phyloP scores from a whole-genome alignment of 352 stramenopile genomes.

The Aphanomyces stellatus region DNA sequence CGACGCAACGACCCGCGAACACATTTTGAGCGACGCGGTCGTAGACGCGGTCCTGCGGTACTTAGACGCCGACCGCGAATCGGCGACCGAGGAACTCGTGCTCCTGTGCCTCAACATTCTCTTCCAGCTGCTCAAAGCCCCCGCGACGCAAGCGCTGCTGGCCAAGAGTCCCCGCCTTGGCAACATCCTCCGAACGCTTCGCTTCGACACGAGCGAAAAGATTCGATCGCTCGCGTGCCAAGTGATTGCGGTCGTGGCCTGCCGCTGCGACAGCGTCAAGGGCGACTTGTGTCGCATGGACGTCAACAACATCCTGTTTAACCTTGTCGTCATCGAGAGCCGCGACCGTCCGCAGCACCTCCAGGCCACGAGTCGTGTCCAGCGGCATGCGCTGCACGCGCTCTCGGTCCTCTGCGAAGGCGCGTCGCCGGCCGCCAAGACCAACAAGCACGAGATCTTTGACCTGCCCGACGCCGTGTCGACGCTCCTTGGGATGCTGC shows the following conservation, averaged over 20 bases:
- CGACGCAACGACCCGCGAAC: conserved; percentile 7
- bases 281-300: conserved; percentile 17
- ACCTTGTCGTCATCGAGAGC: background rate
- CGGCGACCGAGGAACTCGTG: background rate
- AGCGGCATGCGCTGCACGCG: conserved; percentile 30
- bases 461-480: conserved; percentile 26
- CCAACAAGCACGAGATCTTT: conserved; percentile 48
- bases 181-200: conserved; percentile 14
- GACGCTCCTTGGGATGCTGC: conserved; percentile 31
- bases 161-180: conserved; percentile 12
- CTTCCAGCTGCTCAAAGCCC: background rate
- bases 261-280: conserved; percentile 10
- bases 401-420: conserved; percentile 41
- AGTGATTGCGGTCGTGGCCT: conserved; percentile 4
- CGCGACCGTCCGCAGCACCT: background rate
- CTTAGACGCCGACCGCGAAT: background rate
- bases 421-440: conserved; percentile 23
- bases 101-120: conserved; percentile 2
- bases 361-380: background rate
- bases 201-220: background rate
- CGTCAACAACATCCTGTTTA: conserved; percentile 18
- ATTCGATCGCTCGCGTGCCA: conserved; percentile 16
- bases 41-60: background rate
- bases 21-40: conserved; percentile 1
- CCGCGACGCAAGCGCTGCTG: background rate